Conservation (phyloP, 176 grass and related monocot genomes). For the Oryza officinalis region DNA sequence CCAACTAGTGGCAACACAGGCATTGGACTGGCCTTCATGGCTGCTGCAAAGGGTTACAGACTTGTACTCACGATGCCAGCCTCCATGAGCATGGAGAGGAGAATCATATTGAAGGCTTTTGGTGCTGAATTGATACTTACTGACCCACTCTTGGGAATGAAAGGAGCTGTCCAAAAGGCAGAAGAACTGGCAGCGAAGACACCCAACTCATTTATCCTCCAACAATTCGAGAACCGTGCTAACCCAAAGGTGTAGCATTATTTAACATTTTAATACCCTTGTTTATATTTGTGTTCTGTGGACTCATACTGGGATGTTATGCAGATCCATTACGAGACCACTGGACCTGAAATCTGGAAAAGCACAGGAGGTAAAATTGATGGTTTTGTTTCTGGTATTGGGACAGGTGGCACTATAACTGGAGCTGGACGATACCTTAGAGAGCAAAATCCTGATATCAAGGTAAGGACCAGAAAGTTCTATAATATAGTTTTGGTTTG, state of each 20-base stretch:
- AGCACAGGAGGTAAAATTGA: conserved; percentile 68
- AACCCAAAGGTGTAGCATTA: conserved; percentile 70
- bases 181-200: conserved; percentile 74
- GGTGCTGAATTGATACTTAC: conserved; percentile 79
- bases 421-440: conserved; percentile 65
- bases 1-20: conserved; percentile 94
- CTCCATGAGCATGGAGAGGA: conserved; percentile 83
- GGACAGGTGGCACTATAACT: conserved; percentile 90
- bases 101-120: conserved; percentile 84
- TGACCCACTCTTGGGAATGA: conserved; percentile 77
- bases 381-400: conserved; percentile 82
- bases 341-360: conserved; percentile 93
- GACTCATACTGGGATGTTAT: conserved; percentile 33
- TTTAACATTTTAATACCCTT: conserved; percentile 1
- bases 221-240: conserved; percentile 87
- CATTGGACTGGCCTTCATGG: conserved; percentile 91
- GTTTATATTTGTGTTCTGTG: not conserved
- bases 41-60: conserved; percentile 87
- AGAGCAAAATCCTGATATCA: conserved; percentile 75
- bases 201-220: conserved; percentile 79
- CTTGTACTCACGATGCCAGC: conserved; percentile 89
- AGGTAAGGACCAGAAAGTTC: conserved; percentile 40
- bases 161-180: conserved; percentile 72
- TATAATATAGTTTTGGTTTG: not conserved
- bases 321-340: conserved; percentile 95